These are phyloP conservation scores for Tricholoma bakamatsutake DNA, from an alignment of 768 basidiomycete species.

Conservation along the genomic window DNA sequence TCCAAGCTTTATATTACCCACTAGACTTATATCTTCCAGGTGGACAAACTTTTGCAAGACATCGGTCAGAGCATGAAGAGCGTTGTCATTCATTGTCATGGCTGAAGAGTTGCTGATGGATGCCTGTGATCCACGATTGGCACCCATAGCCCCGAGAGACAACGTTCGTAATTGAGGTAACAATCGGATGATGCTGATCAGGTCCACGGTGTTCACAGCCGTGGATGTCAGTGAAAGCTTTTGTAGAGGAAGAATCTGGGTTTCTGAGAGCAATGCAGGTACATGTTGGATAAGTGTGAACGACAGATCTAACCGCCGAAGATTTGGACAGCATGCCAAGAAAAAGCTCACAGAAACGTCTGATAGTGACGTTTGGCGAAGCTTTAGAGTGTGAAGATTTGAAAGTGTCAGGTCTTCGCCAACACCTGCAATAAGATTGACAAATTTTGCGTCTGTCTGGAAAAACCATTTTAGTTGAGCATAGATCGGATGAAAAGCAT, in stretches of 20 bases:
- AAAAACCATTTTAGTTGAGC: background rate
- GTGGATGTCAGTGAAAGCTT: constrained; percentile 66
- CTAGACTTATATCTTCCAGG: constrained; percentile 53
- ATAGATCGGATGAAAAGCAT: constrained; percentile 12
- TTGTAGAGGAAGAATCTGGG: constrained; percentile 30
- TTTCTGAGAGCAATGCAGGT: constrained; percentile 10
- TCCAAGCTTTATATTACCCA: constrained; percentile 59
- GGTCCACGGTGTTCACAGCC: constrained; percentile 30
- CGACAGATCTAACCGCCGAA: constrained; percentile 56
- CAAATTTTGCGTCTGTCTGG: constrained; percentile 54
- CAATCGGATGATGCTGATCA: constrained; percentile 32
- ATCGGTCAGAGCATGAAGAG: constrained; percentile 37
- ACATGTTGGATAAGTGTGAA: constrained; percentile 51
- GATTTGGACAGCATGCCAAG: constrained; percentile 39
- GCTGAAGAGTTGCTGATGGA: constrained; percentile 40
- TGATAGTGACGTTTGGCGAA: constrained; percentile 48
- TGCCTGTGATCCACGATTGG: constrained; percentile 34
- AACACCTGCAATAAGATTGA: constrained; percentile 34
- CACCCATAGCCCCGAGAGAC: constrained; percentile 54
- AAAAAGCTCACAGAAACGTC: constrained; percentile 41
- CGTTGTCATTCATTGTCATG: constrained; percentile 52
- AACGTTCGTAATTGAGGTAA: constrained; percentile 42
- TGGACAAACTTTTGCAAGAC: constrained; percentile 26
- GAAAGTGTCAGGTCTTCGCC: constrained; percentile 26
- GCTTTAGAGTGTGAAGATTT: constrained; percentile 48